These are phyloP conservation scores for Hanseniaspora taiwanica DNA, from an alignment of 805 yeast species.

Conservation along the genomic window DNA sequence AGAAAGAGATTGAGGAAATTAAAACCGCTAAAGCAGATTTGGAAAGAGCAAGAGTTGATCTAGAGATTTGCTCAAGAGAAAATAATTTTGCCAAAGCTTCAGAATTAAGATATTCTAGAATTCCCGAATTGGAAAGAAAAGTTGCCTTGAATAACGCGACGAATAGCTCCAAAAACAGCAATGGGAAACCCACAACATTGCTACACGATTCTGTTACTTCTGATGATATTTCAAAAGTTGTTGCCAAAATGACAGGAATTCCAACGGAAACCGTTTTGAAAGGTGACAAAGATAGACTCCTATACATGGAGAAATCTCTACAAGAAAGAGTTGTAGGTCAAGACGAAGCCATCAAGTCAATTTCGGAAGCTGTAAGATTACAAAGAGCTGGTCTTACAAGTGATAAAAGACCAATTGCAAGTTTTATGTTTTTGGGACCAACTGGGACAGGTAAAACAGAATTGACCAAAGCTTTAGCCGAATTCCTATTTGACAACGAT, in stretches of 20 bases:
- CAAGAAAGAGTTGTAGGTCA: slow-evolving; percentile 82
- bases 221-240: slow-evolving; percentile 86
- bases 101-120: slow-evolving; percentile 72
- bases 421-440: slow-evolving; percentile 93
- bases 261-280: slow-evolving; percentile 84
- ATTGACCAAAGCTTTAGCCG: slow-evolving; percentile 82
- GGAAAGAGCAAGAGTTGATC: slow-evolving; percentile 71
- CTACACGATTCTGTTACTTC: slow-evolving; percentile 83
- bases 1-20: slow-evolving; percentile 57
- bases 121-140: slow-evolving; percentile 62
- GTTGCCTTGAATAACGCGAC: slow-evolving; percentile 30
- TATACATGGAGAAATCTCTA: slow-evolving; percentile 75
- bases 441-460: slow-evolving; percentile 99
- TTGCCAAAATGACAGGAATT: slow-evolving; percentile 89
- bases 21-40: slow-evolving; percentile 70
- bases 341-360: slow-evolving; percentile 83
- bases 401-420: slow-evolving; percentile 90
- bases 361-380: slow-evolving; percentile 86
- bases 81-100: slow-evolving; percentile 86
- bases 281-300: slow-evolving; percentile 84
- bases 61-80: slow-evolving; percentile 70
- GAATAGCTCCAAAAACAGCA: slow-evolving; percentile 21
- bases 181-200: slow-evolving; percentile 20
- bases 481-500: slow-evolving; percentile 82
- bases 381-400: slow-evolving; percentile 95